Evolutionary conservation across 2,329 filamentous ascomycete species (phyloP).

Genomic region (Fusarium cyanostomum): DNA sequence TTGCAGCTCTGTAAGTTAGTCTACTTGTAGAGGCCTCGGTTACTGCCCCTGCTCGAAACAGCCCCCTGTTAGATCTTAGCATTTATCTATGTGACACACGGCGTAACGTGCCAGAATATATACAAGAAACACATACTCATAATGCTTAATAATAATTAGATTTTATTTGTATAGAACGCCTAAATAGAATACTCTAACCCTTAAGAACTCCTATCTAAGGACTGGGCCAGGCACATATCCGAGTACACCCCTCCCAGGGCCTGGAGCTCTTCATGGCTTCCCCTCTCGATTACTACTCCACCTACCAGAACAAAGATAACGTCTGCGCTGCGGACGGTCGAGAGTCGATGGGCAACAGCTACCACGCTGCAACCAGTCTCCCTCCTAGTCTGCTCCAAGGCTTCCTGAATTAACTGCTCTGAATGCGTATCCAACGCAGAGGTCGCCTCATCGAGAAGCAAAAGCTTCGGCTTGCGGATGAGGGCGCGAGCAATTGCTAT

Average conservation of each 20-base stretch:
- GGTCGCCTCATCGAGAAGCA: constrained; percentile 76
- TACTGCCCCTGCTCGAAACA: too few species aligned
- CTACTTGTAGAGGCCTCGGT: too few species aligned
- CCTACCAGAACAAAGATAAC: constrained; percentile 69
- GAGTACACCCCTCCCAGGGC: constrained; percentile 39
- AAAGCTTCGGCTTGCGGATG: constrained; percentile 67
- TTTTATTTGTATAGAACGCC: too few species aligned
- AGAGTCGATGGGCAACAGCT: constrained; percentile 67
- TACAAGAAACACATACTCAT: too few species aligned
- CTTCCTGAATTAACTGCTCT: constrained; percentile 67
- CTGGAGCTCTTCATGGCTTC: constrained; percentile 67
- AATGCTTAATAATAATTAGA: too few species aligned
- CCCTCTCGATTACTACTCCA: constrained; percentile 65
- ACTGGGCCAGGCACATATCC: constrained; percentile 32
- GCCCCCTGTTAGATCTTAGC: too few species aligned
- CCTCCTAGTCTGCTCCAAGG: constrained; percentile 51
- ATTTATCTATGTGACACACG: too few species aligned
- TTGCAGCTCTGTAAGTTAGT: too few species aligned
- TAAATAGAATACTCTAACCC: background rate
- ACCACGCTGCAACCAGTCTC: constrained; percentile 60
- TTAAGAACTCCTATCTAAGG: constrained; percentile 8
- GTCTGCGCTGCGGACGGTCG: constrained; percentile 66
- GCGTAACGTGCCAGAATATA: too few species aligned
- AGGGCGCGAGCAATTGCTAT: constrained; percentile 74
- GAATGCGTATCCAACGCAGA: constrained; percentile 65